A percentile compares a stretch with the other conserved stretches of the same genome.
phyloP scores from a whole-genome alignment of 805 yeast genomes.

The Clavispora vitiphila region DNA sequence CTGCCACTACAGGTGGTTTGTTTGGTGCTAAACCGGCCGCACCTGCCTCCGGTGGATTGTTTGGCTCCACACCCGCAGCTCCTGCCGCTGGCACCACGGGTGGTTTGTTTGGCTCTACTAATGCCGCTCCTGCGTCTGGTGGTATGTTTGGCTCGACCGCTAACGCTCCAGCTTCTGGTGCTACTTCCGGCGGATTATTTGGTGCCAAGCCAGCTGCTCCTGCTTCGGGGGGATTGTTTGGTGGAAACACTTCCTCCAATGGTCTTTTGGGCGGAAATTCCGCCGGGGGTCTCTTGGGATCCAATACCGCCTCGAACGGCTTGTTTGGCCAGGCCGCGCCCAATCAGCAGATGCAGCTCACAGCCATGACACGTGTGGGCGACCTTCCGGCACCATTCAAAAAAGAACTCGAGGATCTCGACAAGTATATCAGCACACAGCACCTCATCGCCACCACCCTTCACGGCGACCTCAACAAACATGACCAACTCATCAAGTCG shows the following conservation, averaged over 20 bases:
- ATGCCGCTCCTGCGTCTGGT: conserved; percentile 11
- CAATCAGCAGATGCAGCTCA: conserved; percentile 45
- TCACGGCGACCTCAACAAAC: conserved; percentile 57
- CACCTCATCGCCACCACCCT: conserved; percentile 66
- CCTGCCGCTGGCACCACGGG: conserved; percentile 21
- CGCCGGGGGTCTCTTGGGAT: conserved; percentile 16
- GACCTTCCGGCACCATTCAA: conserved; percentile 71
- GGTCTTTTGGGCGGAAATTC: neutral
- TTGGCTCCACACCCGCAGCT: neutral
- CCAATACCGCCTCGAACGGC: conserved; percentile 5
- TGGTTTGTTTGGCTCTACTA: conserved; percentile 34
- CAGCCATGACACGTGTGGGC: conserved; percentile 70
- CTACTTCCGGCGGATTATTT: neutral
- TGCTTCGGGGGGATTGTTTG: neutral
- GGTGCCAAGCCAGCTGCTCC: conserved; percentile 3
- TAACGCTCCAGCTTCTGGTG: conserved; percentile 5
- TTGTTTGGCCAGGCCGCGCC: conserved; percentile 29
- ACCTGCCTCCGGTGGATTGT: conserved; percentile 1
- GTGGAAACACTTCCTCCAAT: neutral
- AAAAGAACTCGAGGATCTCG: conserved; percentile 63
- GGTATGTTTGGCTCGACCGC: conserved; percentile 27
- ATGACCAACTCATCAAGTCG: conserved; percentile 58
- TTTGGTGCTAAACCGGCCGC: conserved; percentile 3
- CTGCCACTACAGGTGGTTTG: neutral
- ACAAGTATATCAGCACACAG: conserved; percentile 68